Percentiles rank a stretch among this genome's conserved stretches.
phyloP scores from a whole-genome alignment of 768 basidiomycete genomes.

The Trametes villosa region DNA sequence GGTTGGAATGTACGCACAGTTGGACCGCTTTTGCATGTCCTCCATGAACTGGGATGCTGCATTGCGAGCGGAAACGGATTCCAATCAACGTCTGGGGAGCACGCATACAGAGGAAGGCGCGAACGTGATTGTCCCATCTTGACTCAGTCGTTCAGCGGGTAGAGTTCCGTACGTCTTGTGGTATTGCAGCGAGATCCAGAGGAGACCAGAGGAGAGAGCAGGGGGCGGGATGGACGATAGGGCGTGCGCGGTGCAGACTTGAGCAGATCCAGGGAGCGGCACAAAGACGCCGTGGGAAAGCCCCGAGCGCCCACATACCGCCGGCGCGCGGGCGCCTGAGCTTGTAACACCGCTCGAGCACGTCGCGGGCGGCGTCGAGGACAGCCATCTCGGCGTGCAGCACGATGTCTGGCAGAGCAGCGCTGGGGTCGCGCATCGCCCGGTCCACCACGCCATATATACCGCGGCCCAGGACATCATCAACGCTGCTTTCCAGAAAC shows the following conservation, averaged over 20 bases:
- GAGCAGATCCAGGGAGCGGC: background rate
- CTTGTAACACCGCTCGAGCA: background rate
- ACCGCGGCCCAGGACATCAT: constrained; percentile 2
- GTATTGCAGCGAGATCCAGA: background rate
- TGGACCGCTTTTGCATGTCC: constrained; percentile 96
- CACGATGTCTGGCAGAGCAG: constrained; percentile 14
- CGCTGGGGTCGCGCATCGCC: constrained; percentile 14
- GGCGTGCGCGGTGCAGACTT: constrained; percentile 14
- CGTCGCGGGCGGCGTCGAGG: constrained; percentile 16
- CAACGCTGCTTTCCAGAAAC: constrained; percentile 17
- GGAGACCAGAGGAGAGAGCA: background rate
- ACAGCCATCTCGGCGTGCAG: constrained; percentile 17
- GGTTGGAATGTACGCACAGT: constrained; percentile 67
- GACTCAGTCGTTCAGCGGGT: constrained; percentile 24
- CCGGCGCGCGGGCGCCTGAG: background rate
- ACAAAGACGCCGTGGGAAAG: constrained; percentile 28
- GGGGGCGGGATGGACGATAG: constrained; percentile 7
- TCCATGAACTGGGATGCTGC: constrained; percentile 93
- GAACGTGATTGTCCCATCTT: constrained; percentile 85
- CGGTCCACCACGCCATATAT: constrained; percentile 12
- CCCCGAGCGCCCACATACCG: background rate
- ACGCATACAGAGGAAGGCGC: constrained; percentile 35
- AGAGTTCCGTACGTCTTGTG: background rate
- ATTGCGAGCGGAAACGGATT: constrained; percentile 16
- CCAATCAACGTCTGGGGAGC: constrained; percentile 8